phyloP scores from a whole-genome alignment of 202 grass and related monocot species.

The Schoenoplectus triqueter region DNA sequence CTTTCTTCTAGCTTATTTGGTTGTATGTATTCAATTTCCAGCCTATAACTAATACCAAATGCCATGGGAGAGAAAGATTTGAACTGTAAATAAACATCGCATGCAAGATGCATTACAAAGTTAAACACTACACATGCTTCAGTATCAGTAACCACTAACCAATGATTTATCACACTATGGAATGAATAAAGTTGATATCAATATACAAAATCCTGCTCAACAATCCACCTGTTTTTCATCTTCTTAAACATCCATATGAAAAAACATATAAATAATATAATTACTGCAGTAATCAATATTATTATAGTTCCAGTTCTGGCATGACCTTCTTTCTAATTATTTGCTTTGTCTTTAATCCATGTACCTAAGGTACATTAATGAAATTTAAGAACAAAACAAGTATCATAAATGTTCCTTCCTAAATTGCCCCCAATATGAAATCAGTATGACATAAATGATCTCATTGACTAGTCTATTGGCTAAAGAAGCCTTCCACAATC shows the following conservation, averaged over 20 bases:
- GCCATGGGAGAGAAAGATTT: not conserved
- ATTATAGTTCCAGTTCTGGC: not conserved
- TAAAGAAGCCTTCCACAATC: slow-evolving; percentile 10
- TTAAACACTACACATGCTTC: not conserved
- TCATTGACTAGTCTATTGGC: not conserved
- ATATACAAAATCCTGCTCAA: slow-evolving; percentile 6
- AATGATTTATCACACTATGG: not conserved
- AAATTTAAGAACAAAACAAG: not conserved
- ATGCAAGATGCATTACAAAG: slow-evolving; percentile 12
- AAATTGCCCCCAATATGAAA: slow-evolving; percentile 7
- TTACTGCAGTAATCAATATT: not conserved
- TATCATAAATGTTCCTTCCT: not conserved
- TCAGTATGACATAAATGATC: not conserved
- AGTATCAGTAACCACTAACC: not conserved
- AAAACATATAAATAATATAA: not conserved
- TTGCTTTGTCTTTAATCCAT: not conserved
- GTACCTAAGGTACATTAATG: not conserved
- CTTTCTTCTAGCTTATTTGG: not conserved
- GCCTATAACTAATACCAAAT: not conserved
- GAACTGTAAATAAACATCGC: slow-evolving; percentile 5
- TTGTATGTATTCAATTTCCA: not conserved
- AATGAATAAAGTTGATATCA: not conserved
- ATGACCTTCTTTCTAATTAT: not conserved
- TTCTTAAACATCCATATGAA: not conserved
- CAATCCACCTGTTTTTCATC: not conserved